These are phyloP conservation scores for Solanum peruvianum DNA, from an alignment of 257 asterid genomes.

Conservation along the genomic window DNA sequence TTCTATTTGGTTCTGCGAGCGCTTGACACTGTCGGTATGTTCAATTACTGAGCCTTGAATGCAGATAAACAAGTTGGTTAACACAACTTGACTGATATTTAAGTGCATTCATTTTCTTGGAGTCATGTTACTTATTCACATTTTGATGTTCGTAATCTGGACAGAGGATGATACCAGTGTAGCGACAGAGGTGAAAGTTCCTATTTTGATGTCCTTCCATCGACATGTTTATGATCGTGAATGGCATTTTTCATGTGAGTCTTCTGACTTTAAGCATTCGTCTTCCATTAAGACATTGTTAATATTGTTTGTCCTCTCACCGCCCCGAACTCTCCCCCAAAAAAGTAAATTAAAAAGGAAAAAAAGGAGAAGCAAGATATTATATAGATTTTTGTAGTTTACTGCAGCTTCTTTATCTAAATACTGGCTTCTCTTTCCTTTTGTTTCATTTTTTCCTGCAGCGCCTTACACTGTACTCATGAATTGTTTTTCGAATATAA, in stretches of 20 bases:
- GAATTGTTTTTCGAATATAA: neutral
- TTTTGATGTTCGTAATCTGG: constrained; percentile 11
- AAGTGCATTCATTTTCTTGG: neutral
- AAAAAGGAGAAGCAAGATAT: neutral
- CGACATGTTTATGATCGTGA: constrained; percentile 68
- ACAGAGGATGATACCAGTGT: constrained; percentile 98
- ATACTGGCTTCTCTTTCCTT: neutral
- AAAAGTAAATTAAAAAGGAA: neutral
- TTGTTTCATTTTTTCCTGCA: neutral
- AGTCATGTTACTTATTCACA: neutral
- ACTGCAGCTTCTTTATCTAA: neutral
- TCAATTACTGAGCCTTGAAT: neutral
- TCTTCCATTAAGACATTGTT: neutral
- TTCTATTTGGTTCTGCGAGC: constrained; percentile 98
- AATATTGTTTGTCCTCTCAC: neutral
- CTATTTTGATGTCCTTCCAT: constrained; percentile 76
- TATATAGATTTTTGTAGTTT: neutral
- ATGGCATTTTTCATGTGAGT: constrained; percentile 95
- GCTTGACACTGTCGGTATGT: constrained; percentile 94
- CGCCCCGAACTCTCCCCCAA: neutral
- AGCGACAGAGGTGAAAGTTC: constrained; percentile 69
- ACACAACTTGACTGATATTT: neutral
- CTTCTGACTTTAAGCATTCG: neutral
- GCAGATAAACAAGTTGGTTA: neutral
- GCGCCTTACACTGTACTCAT: neutral